Conservation (phyloP, 805 yeast genomes). For the Lachancea nothofagi region DNA sequence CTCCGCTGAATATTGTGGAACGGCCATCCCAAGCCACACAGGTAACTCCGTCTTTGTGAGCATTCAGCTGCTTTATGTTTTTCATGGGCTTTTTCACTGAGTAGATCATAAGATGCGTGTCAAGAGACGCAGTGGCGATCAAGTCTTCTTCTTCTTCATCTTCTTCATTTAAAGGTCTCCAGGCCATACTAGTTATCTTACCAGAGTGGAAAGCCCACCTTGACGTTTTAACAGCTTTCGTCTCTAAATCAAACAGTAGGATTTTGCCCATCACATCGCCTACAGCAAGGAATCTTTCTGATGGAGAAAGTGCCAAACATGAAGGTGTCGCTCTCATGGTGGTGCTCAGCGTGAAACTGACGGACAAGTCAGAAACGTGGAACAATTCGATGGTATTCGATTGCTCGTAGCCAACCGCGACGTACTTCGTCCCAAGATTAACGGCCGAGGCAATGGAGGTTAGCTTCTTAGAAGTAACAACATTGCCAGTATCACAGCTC, state of each 20-base stretch:
- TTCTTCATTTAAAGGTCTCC: slow-evolving; percentile 43
- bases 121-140: slow-evolving; percentile 76
- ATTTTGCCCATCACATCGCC: slow-evolving; percentile 89
- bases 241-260: slow-evolving; percentile 54
- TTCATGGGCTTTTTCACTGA: slow-evolving; percentile 74
- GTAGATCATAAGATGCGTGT: slow-evolving; percentile 74
- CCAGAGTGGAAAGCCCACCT: slow-evolving; percentile 97
- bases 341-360: slow-evolving; percentile 34
- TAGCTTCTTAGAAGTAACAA: slow-evolving; percentile 30
- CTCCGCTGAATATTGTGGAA: slow-evolving; percentile 56
- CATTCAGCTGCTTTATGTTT: slow-evolving; percentile 65
- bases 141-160: slow-evolving; percentile 53
- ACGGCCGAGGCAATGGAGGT: slow-evolving; percentile 42
- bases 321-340: slow-evolving; percentile 59
- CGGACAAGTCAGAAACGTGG: slow-evolving; percentile 30
- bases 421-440: slow-evolving; percentile 37
- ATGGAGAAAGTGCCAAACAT: slow-evolving; percentile 61
- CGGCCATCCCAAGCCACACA: slow-evolving; percentile 62
- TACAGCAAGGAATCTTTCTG: slow-evolving; percentile 63
- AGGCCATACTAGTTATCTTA: slow-evolving; percentile 65
- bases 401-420: slow-evolving; percentile 47
- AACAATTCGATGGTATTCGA: slow-evolving; percentile 39
- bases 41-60: slow-evolving; percentile 85
- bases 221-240: slow-evolving; percentile 59
- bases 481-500: slow-evolving; percentile 33